Evolutionary conservation across 495 filamentous ascomycete genomes (phyloP).

Genomic region (Neurospora tetrasperma): DNA sequence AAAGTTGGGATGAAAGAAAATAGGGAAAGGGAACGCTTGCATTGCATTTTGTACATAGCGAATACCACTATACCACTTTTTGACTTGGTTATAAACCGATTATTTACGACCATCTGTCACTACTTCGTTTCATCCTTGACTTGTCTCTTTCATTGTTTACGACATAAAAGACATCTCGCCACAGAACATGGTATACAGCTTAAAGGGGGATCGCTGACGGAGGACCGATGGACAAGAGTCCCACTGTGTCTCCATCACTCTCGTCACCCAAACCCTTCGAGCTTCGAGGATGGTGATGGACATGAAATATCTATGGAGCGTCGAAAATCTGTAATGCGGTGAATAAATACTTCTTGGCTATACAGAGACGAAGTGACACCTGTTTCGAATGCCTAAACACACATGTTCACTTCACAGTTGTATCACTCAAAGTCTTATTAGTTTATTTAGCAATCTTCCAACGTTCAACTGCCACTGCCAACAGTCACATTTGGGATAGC

Average conservation of each 20-base stretch:
- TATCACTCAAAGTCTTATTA: too few relatives aligned
- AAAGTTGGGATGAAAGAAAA: not conserved
- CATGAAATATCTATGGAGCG: too few relatives aligned
- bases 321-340: too few relatives aligned
- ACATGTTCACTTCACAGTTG: too few relatives aligned
- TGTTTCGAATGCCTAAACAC: too few relatives aligned
- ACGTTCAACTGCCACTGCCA: too few relatives aligned
- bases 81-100: not conserved
- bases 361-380: too few relatives aligned
- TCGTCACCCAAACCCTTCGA: not conserved
- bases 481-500: too few relatives aligned
- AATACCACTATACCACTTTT: not conserved
- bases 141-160: not conserved
- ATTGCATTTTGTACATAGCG: not conserved
- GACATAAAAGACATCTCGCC: not conserved
- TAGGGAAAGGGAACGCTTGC: not conserved
- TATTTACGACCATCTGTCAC: not conserved
- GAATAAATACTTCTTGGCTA: too few relatives aligned
- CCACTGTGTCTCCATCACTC: not conserved
- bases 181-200: not conserved
- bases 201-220: not conserved
- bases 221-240: not conserved
- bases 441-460: too few relatives aligned
- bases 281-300: too few relatives aligned
- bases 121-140: not conserved